Conservation (phyloP, 2,329 filamentous ascomycete species). For the Sphaerulina populicola region DNA sequence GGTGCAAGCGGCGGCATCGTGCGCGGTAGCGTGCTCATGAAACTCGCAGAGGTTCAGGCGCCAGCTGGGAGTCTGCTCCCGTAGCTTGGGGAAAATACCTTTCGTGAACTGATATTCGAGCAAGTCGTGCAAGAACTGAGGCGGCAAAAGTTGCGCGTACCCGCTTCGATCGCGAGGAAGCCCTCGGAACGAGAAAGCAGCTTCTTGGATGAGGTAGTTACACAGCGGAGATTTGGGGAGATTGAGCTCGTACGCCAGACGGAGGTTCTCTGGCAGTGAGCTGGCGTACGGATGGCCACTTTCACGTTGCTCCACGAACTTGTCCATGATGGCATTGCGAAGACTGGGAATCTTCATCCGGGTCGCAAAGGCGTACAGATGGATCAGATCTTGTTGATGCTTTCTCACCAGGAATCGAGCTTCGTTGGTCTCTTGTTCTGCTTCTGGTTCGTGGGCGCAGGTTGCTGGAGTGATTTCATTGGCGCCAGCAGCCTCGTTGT, state of each 20-base stretch:
- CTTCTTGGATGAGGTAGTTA: slow-evolving; percentile 7
- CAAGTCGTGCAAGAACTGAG: slow-evolving; percentile 5
- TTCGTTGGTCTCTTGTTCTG: slow-evolving; percentile 5
- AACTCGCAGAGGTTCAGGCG: slow-evolving; percentile 3
- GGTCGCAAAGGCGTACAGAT: slow-evolving; percentile 5
- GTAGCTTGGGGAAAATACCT: slow-evolving; percentile 4
- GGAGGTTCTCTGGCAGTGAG: slow-evolving; percentile 2
- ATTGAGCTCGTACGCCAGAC: slow-evolving; percentile 4
- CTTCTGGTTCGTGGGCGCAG: slow-evolving; percentile 3
- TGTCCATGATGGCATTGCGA: slow-evolving; percentile 5
- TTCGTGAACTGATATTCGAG: slow-evolving; percentile 6
- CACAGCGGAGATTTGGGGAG: not conserved
- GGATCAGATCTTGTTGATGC: slow-evolving; percentile 6
- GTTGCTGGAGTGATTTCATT: slow-evolving; percentile 3
- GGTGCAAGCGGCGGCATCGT: not conserved
- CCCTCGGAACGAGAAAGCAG: slow-evolving; percentile 4
- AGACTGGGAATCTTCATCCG: slow-evolving; percentile 2
- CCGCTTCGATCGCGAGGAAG: slow-evolving; percentile 2
- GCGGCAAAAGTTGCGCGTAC: slow-evolving; percentile 5
- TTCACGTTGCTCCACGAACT: slow-evolving; percentile 6
- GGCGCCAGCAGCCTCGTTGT: slow-evolving; percentile 1
- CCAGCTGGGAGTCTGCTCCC: slow-evolving; percentile 6
- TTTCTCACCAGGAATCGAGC: slow-evolving; percentile 5
- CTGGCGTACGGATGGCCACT: slow-evolving; percentile 1
- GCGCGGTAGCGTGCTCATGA: not conserved